Percentiles rank a stretch among this genome's conserved stretches.
Conservation (phyloP, 106 monocot genomes). For the Vanilla planifolia region DNA sequence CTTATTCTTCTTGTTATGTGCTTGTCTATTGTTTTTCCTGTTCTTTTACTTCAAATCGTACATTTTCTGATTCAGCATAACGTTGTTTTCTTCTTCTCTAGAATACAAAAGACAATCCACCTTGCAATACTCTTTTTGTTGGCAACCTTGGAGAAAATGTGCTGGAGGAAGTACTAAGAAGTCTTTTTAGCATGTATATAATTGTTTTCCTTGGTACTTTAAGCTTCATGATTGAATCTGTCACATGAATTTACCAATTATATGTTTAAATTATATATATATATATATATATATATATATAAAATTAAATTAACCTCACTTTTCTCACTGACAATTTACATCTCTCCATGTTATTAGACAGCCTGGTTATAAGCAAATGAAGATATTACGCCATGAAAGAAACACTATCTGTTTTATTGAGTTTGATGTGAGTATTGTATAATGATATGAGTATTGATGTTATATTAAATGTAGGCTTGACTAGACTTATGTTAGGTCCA, state of each 20-base stretch:
- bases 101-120: constrained; percentile 92
- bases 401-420: constrained; percentile 99
- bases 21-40: no score
- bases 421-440: constrained; percentile 48
- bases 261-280: not conserved
- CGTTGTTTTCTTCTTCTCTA: constrained; percentile 22
- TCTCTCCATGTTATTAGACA: constrained; percentile 40
- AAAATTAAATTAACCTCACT: not conserved
- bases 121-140: constrained; percentile 91
- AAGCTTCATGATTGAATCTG: not conserved
- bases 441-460: not conserved
- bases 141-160: constrained; percentile 95
- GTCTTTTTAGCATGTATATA: constrained; percentile 67
- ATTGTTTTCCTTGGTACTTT: not conserved
- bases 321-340: not conserved
- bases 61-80: no score
- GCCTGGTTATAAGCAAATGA: constrained; percentile 99
- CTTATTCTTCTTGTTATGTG: no score
- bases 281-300: not conserved
- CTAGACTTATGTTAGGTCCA: constrained; percentile 34
- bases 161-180: constrained; percentile 73
- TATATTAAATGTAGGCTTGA: no score
- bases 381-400: constrained; percentile 81
- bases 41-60: no score
- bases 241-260: no score